Base-by-base conservation (phyloP, 2,329 filamentous ascomycete species). In the Epichloe coenophiala region DNA sequence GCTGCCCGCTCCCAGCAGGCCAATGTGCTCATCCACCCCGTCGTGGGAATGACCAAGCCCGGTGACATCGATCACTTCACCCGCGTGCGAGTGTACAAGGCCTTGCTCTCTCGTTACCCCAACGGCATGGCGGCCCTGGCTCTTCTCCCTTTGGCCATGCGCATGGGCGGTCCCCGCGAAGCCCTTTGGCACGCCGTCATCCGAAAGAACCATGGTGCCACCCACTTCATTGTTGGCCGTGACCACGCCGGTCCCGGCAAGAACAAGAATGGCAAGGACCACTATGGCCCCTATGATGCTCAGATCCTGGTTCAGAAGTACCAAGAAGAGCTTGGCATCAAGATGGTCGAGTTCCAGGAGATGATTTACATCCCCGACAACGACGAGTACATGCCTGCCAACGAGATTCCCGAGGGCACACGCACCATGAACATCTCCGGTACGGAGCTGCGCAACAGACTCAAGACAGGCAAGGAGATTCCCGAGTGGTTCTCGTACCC, bases 61-160 rank as follows among this genome's bases (percentile, higher is more conserved):
- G 93, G 93, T 68, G 93, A 98, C 70, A 98, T 98, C 66, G 93
- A 98, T 72, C 93, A 98, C 79, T 98, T 98, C 76, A 98, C 93
- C 62, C 88, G 93, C 68, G 93, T 98, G 61, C 89, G 93, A 65
- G 93, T 96, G 63, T 98, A 98, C 81, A 88, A 97, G 78, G 91
- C 93, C 42, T 82, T 98, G 50, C 80, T 98, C 58, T 88, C 91
- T 60, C 83, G 93, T 65, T 98, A 98, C 74, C 93, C 93, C 70
- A 98, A 97, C 71, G 93, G 93, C 64, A 98, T 98, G 93, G 93
- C 93, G 53, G 89, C 94, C 39, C 81, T 98, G 57, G 91, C 89
- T 70, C 87, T 98, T 41, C 80, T 98, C 50, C 90, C 90, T 53
- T 79, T 98, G 57, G 93, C 93, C 62, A 98, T 98, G 93, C 86